phyloP scores from a whole-genome alignment of 2,329 filamentous ascomycete species.

The Penicillium sp. region DNA sequence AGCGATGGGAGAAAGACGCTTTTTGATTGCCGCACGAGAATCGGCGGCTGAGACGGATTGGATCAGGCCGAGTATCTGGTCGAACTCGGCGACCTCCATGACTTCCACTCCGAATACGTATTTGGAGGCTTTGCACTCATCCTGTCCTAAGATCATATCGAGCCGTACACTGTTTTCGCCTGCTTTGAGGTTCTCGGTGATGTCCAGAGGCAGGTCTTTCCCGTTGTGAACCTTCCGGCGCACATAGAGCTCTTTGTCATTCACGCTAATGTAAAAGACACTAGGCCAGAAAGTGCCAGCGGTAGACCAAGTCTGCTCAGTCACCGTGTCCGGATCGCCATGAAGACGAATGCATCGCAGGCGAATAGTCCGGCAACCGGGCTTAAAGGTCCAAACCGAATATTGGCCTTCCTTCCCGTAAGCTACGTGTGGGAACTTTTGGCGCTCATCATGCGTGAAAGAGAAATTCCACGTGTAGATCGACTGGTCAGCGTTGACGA shows the following conservation, averaged over 20 bases:
- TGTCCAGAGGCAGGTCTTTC: conserved; percentile 71
- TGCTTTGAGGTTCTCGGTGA: conserved; percentile 58
- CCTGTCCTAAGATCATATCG: conserved; percentile 41
- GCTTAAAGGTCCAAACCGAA: conserved; percentile 35
- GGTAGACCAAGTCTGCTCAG: conserved; percentile 56
- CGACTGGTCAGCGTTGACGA: conserved; percentile 25
- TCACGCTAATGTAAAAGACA: conserved; percentile 66
- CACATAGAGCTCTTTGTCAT: conserved; percentile 55
- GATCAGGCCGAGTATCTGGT: conserved; percentile 39
- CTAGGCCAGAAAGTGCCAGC: conserved; percentile 69
- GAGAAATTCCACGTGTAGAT: conserved; percentile 37
- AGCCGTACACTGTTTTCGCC: conserved; percentile 65
- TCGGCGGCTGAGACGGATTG: conserved; percentile 45
- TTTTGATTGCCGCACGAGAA: conserved; percentile 58
- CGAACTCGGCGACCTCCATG: conserved; percentile 54
- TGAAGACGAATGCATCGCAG: conserved; percentile 61
- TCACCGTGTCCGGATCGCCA: conserved; percentile 14
- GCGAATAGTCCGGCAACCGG: conserved; percentile 62
- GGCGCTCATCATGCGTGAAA: conserved; percentile 29
- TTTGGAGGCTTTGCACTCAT: conserved; percentile 32
- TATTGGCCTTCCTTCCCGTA: conserved; percentile 22
- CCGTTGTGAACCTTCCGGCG: conserved; percentile 70
- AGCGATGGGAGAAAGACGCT: conserved; percentile 42
- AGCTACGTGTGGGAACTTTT: conserved; percentile 32
- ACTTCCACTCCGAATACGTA: conserved; percentile 70